A percentile compares a stretch with the other conserved stretches of the same genome.
These are phyloP conservation scores for Salix arbutifolia DNA, from an alignment of 345 rosid genomes.

Conservation along the genomic window DNA sequence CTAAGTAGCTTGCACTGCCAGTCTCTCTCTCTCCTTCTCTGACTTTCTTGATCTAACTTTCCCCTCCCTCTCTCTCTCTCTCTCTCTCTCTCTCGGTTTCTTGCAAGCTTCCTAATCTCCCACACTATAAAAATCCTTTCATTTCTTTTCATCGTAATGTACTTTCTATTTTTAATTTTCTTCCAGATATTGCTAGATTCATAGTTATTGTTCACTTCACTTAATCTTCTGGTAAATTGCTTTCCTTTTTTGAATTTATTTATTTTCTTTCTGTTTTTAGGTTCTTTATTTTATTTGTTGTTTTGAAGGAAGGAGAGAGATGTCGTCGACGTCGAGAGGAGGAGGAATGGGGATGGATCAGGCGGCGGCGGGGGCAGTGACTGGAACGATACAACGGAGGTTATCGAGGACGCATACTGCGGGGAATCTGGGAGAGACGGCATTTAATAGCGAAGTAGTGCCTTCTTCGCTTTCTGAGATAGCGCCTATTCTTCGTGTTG, in stretches of 20 bases:
- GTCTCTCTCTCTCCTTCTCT: not conserved
- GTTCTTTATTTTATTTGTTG: not conserved
- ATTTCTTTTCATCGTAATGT: not conserved
- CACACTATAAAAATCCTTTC: not conserved
- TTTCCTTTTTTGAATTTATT: not conserved
- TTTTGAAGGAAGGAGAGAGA: not conserved
- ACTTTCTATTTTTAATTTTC: not conserved
- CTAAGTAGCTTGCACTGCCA: slow-evolving; percentile 13
- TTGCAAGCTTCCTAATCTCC: not conserved
- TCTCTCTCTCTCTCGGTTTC: not conserved
- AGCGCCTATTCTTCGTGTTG: slow-evolving; percentile 99
- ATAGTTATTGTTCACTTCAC: not conserved
- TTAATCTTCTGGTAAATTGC: not conserved
- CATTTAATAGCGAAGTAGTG: slow-evolving; percentile 94
- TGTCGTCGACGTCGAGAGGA: slow-evolving; percentile 28
- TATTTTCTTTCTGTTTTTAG: not conserved
- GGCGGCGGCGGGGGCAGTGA: not conserved
- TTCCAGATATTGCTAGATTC: not conserved
- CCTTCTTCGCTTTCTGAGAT: slow-evolving; percentile 92
- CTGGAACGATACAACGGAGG: slow-evolving; percentile 40
- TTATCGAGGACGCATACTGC: slow-evolving; percentile 82
- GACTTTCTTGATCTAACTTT: not conserved
- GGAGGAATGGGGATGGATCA: slow-evolving; percentile 20
- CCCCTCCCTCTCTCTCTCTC: not conserved
- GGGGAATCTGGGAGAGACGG: slow-evolving; percentile 80